Conservation (phyloP, 148 eudicot genomes). For the Limonium bicolor region DNA sequence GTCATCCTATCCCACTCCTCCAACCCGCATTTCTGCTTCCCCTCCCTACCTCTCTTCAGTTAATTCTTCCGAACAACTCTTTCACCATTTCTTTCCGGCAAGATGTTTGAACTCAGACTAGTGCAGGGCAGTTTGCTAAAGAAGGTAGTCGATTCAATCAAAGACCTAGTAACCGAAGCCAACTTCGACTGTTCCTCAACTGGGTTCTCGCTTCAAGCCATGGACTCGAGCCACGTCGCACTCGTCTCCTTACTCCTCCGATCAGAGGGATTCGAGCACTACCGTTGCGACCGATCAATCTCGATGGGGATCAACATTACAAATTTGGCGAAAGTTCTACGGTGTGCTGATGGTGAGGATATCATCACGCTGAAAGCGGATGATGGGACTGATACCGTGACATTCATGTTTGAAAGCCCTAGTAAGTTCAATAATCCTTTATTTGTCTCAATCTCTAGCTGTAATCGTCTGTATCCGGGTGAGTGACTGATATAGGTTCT, state of each 20-base stretch:
- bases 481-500: constrained; percentile 3
- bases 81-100: too few species aligned
- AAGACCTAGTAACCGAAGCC: constrained; percentile 53
- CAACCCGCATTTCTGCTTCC: too few species aligned
- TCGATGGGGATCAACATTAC: constrained; percentile 52
- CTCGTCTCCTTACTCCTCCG: constrained; percentile 50
- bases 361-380: constrained; percentile 54
- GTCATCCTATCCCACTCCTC: background rate
- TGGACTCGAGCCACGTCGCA: constrained; percentile 72
- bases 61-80: background rate
- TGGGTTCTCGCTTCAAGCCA: constrained; percentile 56
- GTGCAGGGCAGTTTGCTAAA: constrained; percentile 43
- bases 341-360: constrained; percentile 44
- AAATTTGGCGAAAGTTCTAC: constrained; percentile 44
- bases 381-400: constrained; percentile 41
- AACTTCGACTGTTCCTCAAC: constrained; percentile 54
- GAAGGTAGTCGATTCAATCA: constrained; percentile 49
- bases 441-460: background rate
- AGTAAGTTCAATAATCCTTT: constrained; percentile 11
- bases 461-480: background rate
- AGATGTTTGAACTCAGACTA: constrained; percentile 43
- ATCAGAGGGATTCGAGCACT: constrained; percentile 59
- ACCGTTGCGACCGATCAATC: constrained; percentile 42
- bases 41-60: background rate
- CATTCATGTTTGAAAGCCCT: constrained; percentile 71